A percentile compares a stretch with the other conserved stretches of the same genome.
These are phyloP conservation scores for Apiospora pterosperma DNA, from an alignment of 2,329 filamentous ascomycete species.

Conservation along the genomic window DNA sequence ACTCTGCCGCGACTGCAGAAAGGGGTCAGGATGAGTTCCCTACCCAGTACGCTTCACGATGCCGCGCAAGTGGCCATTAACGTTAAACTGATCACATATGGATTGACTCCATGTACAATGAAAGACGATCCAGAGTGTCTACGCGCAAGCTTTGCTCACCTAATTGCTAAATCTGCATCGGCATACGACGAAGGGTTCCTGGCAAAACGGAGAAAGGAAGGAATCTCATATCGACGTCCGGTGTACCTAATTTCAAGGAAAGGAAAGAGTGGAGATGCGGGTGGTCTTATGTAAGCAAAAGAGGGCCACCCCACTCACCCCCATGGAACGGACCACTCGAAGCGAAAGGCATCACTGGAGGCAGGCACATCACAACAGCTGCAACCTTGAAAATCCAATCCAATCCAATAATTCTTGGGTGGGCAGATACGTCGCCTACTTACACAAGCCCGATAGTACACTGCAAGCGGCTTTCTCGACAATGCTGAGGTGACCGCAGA, in stretches of 20 bases:
- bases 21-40: neutral
- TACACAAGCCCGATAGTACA: neutral
- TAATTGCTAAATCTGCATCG: slow-evolving; percentile 7
- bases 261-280: neutral
- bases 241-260: too few species aligned
- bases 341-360: neutral
- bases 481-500: slow-evolving; percentile 28
- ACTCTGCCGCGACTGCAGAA: neutral
- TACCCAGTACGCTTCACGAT: slow-evolving; percentile 10
- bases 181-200: slow-evolving; percentile 4
- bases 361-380: neutral
- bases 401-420: neutral
- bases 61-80: slow-evolving; percentile 2
- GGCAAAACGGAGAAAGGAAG: neutral
- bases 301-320: neutral
- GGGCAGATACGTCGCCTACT: neutral
- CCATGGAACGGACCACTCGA: neutral
- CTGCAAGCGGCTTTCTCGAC: neutral
- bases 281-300: neutral
- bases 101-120: slow-evolving; percentile 14
- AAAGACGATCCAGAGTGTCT: slow-evolving; percentile 13
- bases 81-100: slow-evolving; percentile 9
- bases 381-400: neutral
- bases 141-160: slow-evolving; percentile 13
- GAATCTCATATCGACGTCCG: too few species aligned